Percentiles rank a stretch among this genome's conserved stretches.
Conservation (phyloP, 1,284 basidiomycete species). For the Porogramme epimiltina region DNA sequence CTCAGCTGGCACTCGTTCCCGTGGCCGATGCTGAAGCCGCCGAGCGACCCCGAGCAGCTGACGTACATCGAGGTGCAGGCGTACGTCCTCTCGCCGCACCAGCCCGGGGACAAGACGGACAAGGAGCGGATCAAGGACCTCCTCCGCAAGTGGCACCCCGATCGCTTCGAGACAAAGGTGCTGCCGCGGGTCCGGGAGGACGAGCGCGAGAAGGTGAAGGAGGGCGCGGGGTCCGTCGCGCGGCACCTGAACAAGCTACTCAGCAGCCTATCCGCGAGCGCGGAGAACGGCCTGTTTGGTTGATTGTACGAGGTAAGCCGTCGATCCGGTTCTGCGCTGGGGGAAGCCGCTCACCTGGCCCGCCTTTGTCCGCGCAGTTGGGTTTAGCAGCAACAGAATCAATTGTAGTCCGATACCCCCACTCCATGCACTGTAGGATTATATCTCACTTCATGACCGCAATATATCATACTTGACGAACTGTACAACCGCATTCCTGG, state of each 20-base stretch:
- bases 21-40: constrained; percentile 67
- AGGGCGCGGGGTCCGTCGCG: constrained; percentile 45
- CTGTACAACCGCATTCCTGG: constrained; percentile 18
- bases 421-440: constrained; percentile 29
- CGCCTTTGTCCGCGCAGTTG: constrained; percentile 9
- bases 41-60: constrained; percentile 58
- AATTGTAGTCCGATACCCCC: constrained; percentile 28
- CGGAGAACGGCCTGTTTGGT: constrained; percentile 24
- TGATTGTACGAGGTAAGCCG: constrained; percentile 26
- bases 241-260: constrained; percentile 58
- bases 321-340: background rate
- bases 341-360: constrained; percentile 11
- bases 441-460: constrained; percentile 13
- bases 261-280: constrained; percentile 20
- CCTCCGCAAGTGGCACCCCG: constrained; percentile 49
- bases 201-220: constrained; percentile 44
- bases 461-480: constrained; percentile 18
- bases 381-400: constrained; percentile 15
- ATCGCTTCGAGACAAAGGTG: constrained; percentile 44
- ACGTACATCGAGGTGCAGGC: constrained; percentile 53
- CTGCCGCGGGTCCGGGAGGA: constrained; percentile 44
- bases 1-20: constrained; percentile 64
- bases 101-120: constrained; percentile 49
- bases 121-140: constrained; percentile 66
- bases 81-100: constrained; percentile 59